Percentiles rank a stretch among this genome's conserved stretches.
Evolutionary conservation across 2,329 filamentous ascomycete species (phyloP).

Genomic region (Curvularia spicifera): DNA sequence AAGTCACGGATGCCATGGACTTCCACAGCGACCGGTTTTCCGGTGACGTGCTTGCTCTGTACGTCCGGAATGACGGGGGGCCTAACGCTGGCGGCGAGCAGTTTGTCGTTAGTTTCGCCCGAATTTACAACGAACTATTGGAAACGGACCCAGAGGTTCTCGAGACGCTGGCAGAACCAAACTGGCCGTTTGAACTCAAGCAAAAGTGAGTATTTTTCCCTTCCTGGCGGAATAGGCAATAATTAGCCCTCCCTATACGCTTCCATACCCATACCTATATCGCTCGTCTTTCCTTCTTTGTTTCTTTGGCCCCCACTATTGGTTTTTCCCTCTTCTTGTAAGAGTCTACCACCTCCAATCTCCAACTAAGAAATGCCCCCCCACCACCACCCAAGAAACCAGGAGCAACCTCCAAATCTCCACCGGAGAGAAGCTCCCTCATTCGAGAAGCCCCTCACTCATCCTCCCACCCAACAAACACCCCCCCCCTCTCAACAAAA

Average conservation of each 20-base stretch:
- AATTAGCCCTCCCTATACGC: not conserved
- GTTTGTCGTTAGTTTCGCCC: slow-evolving; percentile 42
- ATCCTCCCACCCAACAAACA: not conserved
- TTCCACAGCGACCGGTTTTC: slow-evolving; percentile 49
- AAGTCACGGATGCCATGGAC: slow-evolving; percentile 47
- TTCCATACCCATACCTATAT: not conserved
- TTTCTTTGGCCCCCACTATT: not conserved
- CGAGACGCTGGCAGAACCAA: slow-evolving; percentile 42
- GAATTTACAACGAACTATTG: slow-evolving; percentile 48
- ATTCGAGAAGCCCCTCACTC: not conserved
- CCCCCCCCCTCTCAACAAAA: not conserved
- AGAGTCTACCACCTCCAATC: not conserved
- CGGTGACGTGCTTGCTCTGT: slow-evolving; percentile 46
- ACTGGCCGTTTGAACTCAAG: slow-evolving; percentile 50
- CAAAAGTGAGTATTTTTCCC: slow-evolving; percentile 37
- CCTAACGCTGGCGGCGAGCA: slow-evolving; percentile 42
- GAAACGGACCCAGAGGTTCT: slow-evolving; percentile 41
- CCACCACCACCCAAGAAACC: not conserved
- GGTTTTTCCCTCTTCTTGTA: not conserved
- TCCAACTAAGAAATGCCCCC: too few relatives aligned
- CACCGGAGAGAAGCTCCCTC: not conserved
- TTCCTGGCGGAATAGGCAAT: not conserved
- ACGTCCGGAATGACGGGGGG: slow-evolving; percentile 45
- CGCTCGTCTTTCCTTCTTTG: not conserved
- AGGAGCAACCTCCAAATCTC: not conserved